phyloP scores from a whole-genome alignment of 768 basidiomycete species.

The Paxillus ammoniavirescens region DNA sequence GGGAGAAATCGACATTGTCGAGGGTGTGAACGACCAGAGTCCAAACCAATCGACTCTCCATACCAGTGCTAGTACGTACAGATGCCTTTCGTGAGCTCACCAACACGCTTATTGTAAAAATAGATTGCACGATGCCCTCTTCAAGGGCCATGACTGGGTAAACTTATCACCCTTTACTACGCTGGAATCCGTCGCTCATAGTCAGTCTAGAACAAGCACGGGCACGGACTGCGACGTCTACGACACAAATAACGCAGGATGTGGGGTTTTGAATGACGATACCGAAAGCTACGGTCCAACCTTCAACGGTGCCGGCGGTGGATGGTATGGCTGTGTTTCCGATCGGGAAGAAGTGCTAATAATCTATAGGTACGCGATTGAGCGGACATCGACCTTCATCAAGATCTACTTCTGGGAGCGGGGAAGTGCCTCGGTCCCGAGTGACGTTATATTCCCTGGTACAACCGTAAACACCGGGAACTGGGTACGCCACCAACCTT shows the following conservation, averaged over 20 bases:
- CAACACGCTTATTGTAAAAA: neutral
- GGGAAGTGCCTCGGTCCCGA: slow-evolving; percentile 34
- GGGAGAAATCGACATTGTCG: slow-evolving; percentile 34
- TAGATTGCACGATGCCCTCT: slow-evolving; percentile 32
- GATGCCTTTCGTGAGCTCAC: neutral
- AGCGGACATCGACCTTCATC: slow-evolving; percentile 29
- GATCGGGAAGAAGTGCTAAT: neutral
- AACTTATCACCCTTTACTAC: neutral
- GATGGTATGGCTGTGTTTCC: slow-evolving; percentile 24
- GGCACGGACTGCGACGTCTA: slow-evolving; percentile 26
- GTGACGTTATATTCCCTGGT: slow-evolving; percentile 26
- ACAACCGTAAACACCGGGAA: slow-evolving; percentile 16
- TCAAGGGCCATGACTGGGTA: slow-evolving; percentile 33
- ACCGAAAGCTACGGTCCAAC: slow-evolving; percentile 33
- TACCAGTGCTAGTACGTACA: slow-evolving; percentile 19
- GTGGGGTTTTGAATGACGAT: slow-evolving; percentile 27
- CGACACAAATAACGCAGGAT: slow-evolving; percentile 28
- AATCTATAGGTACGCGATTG: slow-evolving; percentile 33
- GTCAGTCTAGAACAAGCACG: slow-evolving; percentile 8
- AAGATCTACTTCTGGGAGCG: slow-evolving; percentile 43
- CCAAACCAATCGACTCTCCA: slow-evolving; percentile 34
- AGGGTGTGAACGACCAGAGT: slow-evolving; percentile 30
- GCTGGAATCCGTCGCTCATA: neutral
- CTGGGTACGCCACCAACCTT: slow-evolving; percentile 18
- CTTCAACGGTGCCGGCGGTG: slow-evolving; percentile 39